These are phyloP conservation scores for Tuber melanosporum DNA, from an alignment of 495 filamentous ascomycete species.

Conservation along the genomic window DNA sequence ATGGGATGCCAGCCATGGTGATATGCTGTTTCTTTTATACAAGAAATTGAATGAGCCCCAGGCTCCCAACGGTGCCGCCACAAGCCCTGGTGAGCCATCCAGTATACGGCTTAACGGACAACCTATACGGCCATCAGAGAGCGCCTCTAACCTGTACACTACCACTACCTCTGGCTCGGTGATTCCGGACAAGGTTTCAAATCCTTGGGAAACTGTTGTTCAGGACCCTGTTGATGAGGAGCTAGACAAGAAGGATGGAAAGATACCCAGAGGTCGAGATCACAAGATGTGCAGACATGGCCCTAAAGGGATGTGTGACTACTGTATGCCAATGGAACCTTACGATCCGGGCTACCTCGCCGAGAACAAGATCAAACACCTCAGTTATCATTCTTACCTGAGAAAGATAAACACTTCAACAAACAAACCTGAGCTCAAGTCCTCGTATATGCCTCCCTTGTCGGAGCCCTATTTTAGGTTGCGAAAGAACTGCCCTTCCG, in stretches of 20 bases:
- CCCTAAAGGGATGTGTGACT: conserved; percentile 96
- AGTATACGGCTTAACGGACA: conserved; percentile 64
- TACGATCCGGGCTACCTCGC: conserved; percentile 79
- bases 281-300: conserved; percentile 90
- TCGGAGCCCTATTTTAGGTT: conserved; percentile 92
- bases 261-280: conserved; percentile 72
- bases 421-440: conserved; percentile 85
- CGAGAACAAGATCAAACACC: conserved; percentile 97
- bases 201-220: conserved; percentile 85
- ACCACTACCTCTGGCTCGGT: conserved; percentile 49
- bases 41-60: conserved; percentile 45
- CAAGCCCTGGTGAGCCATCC: conserved; percentile 36
- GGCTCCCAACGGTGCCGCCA: conserved; percentile 34
- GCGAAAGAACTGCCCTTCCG: conserved; percentile 78
- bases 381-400: conserved; percentile 91
- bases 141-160: conserved; percentile 55
- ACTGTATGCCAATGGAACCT: conserved; percentile 96
- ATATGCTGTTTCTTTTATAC: conserved; percentile 81
- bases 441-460: conserved; percentile 91
- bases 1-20: conserved; percentile 63
- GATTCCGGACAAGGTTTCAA: conserved; percentile 51
- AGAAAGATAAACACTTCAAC: conserved; percentile 91
- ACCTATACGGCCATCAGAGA: conserved; percentile 62
- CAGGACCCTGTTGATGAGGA: conserved; percentile 80
- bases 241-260: conserved; percentile 85